phyloP scores from a whole-genome alignment of 1,284 basidiomycete genomes.

The Xerocomus minutiporus region DNA sequence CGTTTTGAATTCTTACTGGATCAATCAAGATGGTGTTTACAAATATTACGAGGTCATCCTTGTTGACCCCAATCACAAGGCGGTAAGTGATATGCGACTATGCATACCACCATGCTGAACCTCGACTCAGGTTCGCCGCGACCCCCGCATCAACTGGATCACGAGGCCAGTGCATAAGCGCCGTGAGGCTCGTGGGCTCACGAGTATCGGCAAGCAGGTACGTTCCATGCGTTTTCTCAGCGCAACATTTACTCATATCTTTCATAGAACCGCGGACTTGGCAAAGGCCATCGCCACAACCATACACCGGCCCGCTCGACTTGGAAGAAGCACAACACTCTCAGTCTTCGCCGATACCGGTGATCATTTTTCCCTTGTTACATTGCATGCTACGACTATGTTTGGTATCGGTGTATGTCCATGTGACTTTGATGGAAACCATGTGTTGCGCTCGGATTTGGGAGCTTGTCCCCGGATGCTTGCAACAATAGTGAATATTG shows the following conservation, averaged over 20 bases:
- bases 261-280: constrained; percentile 80
- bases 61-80: constrained; percentile 92
- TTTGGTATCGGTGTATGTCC: constrained; percentile 22
- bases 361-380: constrained; percentile 42
- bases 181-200: constrained; percentile 96
- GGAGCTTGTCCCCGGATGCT: background rate
- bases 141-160: constrained; percentile 99
- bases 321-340: constrained; percentile 98
- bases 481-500: background rate
- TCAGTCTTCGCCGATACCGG: constrained; percentile 97
- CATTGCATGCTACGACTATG: constrained; percentile 6
- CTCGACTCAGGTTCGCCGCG: constrained; percentile 74
- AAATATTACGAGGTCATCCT: constrained; percentile 99
- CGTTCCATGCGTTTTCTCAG: constrained; percentile 21
- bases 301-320: constrained; percentile 87
- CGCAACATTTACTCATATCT: constrained; percentile 1
- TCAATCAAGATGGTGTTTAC: constrained; percentile 99
- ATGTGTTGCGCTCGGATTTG: constrained; percentile 3
- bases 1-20: constrained; percentile 98
- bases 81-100: constrained; percentile 50
- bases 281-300: constrained; percentile 95
- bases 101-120: constrained; percentile 4
- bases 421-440: constrained; percentile 11
- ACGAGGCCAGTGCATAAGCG: constrained; percentile 97
- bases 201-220: constrained; percentile 91